Conservation (phyloP, 768 basidiomycete species). For the Podaxis sp. region DNA sequence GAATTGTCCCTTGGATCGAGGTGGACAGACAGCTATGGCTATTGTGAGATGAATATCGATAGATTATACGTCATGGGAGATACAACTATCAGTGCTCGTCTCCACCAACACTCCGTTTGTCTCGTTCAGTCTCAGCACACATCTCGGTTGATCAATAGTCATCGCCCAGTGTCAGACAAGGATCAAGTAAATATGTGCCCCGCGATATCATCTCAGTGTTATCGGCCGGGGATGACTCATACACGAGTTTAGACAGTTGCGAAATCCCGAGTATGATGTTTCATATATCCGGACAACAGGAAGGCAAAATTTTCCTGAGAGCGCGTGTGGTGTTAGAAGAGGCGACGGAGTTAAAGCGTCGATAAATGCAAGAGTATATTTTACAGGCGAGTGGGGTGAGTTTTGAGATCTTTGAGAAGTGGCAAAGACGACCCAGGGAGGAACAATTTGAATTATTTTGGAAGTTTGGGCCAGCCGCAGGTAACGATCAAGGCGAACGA, state of each 20-base stretch:
- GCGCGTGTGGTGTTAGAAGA: conserved; percentile 25
- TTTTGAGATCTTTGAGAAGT: neutral
- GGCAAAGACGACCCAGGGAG: neutral
- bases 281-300: neutral
- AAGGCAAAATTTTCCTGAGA: neutral
- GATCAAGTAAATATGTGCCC: neutral
- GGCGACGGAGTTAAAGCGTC: conserved; percentile 28
- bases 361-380: conserved; percentile 4
- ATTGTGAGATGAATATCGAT: neutral
- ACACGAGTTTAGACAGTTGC: neutral
- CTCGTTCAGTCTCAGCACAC: neutral
- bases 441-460: neutral
- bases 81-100: neutral
- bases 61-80: neutral
- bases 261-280: conserved; percentile 1
- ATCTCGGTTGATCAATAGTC: neutral
- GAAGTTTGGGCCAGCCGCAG: neutral
- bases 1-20: neutral
- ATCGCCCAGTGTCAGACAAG: neutral
- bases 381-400: neutral
- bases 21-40: neutral
- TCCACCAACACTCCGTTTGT: neutral
- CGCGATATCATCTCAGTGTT: neutral
- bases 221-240: neutral
- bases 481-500: neutral